These are phyloP conservation scores for Rhodotorula graminis DNA, from an alignment of 768 basidiomycete genomes.

Conservation along the genomic window DNA sequence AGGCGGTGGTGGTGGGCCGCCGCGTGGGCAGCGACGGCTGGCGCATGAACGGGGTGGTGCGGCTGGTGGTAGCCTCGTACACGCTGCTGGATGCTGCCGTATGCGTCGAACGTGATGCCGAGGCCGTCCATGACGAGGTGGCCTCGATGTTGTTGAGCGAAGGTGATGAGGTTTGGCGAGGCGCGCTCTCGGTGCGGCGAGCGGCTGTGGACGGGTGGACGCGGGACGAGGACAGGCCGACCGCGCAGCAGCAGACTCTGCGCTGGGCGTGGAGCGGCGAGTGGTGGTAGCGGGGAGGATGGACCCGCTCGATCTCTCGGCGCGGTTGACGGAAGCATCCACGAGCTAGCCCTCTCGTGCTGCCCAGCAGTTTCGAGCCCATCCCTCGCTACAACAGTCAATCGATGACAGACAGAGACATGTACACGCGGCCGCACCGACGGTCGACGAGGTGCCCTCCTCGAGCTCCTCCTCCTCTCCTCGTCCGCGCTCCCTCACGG, in stretches of 20 bases:
- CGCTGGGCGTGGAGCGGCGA: no score
- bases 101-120: conserved; percentile 32
- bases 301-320: no score
- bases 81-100: neutral
- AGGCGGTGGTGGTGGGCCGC: conserved; percentile 13
- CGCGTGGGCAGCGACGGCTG: neutral
- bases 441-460: neutral
- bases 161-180: no score
- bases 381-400: no score
- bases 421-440: no score
- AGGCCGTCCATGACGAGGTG: conserved; percentile 4
- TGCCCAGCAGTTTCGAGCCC: no score
- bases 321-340: no score
- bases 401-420: neutral
- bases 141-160: neutral
- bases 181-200: neutral
- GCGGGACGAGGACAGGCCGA: no score
- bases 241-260: no score
- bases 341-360: no score
- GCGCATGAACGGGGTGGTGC: neutral
- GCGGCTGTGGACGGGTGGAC: no score
- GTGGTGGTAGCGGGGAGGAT: no score
- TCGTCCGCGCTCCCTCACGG: neutral
- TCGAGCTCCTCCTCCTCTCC: neutral
- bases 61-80: neutral